These are phyloP conservation scores for Apophysomyces elegans DNA, from an alignment of 371 early-diverging fungal species.

Conservation along the genomic window DNA sequence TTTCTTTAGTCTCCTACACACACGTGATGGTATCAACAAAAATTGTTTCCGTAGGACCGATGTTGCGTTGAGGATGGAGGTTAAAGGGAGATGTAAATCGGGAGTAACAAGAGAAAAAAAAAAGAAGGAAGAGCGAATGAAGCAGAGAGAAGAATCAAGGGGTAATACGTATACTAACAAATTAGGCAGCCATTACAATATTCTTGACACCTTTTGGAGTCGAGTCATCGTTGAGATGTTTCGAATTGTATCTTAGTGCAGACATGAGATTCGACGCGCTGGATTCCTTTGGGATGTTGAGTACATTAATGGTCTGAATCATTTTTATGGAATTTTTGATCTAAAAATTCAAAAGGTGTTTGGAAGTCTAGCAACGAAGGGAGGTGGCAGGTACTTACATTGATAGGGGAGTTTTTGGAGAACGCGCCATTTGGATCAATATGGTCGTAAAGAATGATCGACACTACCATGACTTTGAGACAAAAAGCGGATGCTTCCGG, in stretches of 20 bases:
- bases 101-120: constrained; percentile 6
- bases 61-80: background rate
- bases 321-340: constrained; percentile 73
- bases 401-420: constrained; percentile 75
- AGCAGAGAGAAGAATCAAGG: constrained; percentile 1
- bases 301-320: constrained; percentile 60
- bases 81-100: constrained; percentile 5
- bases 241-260: constrained; percentile 77
- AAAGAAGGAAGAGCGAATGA: constrained; percentile 11
- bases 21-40: constrained; percentile 8
- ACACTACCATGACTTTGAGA: constrained; percentile 85
- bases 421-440: constrained; percentile 83
- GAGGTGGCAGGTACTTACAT: constrained; percentile 59
- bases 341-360: constrained; percentile 24
- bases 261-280: constrained; percentile 71
- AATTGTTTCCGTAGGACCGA: background rate
- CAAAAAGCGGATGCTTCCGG: constrained; percentile 64
- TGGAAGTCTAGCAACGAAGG: background rate
- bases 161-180: constrained; percentile 13
- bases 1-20: constrained; percentile 8
- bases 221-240: constrained; percentile 80
- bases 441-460: constrained; percentile 91
- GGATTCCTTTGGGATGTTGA: constrained; percentile 30
- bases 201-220: constrained; percentile 80
- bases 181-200: constrained; percentile 44